Evolutionary conservation across 2,329 filamentous ascomycete genomes (phyloP), one percentile per base, ranked within the genome.

Genomic region (Alternaria brassicae): DNA sequence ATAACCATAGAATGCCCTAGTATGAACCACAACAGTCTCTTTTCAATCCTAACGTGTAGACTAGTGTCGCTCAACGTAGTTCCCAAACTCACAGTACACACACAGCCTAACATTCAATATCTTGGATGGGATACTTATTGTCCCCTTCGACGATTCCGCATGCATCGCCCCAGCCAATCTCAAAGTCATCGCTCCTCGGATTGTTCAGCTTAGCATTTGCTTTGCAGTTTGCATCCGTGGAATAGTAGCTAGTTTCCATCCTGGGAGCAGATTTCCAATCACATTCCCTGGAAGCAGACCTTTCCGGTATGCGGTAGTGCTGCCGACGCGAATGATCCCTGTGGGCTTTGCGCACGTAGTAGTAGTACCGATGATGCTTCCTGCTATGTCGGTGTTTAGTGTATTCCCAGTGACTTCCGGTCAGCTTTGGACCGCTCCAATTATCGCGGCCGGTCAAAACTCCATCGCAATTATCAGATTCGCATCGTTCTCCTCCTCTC

Each of bases 201-300:
- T 58, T 62, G 32, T 66, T 62, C 13, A 63, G 52, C 58, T 70
- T 70, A 21, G 68, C 68, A 9, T 75, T 77, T 15, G 71, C 72
- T 7, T 70, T 56, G 61, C 80, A 82, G 15, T 58, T 57, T 28
- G 70, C 69, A 34, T 78, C 78, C 19, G 76, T 73, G 8, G 72
- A 75, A 61, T 77, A 74, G 63, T 81, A 77, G 30, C 73, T 70
- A 48, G 79, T 72, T 17, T 79, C 72, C 76, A 82, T 81, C n/a
- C 72, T 65, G 1, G 80, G 79, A 6, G 80, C 78, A 12, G 67
- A 55, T 13, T 63, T 56, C 68, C 75, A 82, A 10, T 77, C 65
- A 13, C 78, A 70, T 15, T 65, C 61, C 51, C 72, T 65, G 4
- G 27, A 55, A 54, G 42, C 34, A 19, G 13, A 19, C 17, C 37